Percentiles rank a stretch among this genome's conserved stretches.
These are phyloP conservation scores for Chionographis japonica DNA, from an alignment of 106 monocot species.

Conservation along the genomic window DNA sequence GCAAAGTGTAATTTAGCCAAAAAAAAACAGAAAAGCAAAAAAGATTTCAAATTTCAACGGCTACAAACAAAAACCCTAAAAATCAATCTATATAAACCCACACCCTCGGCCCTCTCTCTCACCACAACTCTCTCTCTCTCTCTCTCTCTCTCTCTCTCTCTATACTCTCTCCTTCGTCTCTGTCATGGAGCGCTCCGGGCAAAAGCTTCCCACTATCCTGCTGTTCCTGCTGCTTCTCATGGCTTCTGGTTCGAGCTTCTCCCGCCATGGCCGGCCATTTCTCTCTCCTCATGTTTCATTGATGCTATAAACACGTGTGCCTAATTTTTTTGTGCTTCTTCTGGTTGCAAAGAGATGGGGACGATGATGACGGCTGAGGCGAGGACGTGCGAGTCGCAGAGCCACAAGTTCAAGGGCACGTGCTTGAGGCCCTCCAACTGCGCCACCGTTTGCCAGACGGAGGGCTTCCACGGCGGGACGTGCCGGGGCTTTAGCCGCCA, in stretches of 20 bases:
- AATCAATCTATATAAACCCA: too few relatives aligned
- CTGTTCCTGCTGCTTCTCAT: neutral
- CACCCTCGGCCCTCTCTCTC: too few relatives aligned
- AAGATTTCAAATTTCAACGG: too few relatives aligned
- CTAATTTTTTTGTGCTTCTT: too few relatives aligned
- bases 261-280: neutral
- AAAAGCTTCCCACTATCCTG: neutral
- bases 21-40: too few relatives aligned
- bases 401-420: conserved; percentile 27
- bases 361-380: conserved; percentile 15
- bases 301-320: too few relatives aligned
- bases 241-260: neutral
- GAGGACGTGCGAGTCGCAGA: conserved; percentile 27
- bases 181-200: neutral
- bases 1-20: too few relatives aligned
- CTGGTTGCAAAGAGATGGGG: conserved; percentile 1
- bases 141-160: too few relatives aligned
- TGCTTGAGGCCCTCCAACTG: conserved; percentile 17
- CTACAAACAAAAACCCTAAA: too few relatives aligned
- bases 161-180: too few relatives aligned
- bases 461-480: conserved; percentile 23
- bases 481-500: conserved; percentile 25
- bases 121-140: too few relatives aligned
- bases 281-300: neutral
- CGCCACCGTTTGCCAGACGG: conserved; percentile 24